Base-by-base conservation (phyloP, 257 asterid genomes). In the Fraxinus quadrangulata region DNA sequence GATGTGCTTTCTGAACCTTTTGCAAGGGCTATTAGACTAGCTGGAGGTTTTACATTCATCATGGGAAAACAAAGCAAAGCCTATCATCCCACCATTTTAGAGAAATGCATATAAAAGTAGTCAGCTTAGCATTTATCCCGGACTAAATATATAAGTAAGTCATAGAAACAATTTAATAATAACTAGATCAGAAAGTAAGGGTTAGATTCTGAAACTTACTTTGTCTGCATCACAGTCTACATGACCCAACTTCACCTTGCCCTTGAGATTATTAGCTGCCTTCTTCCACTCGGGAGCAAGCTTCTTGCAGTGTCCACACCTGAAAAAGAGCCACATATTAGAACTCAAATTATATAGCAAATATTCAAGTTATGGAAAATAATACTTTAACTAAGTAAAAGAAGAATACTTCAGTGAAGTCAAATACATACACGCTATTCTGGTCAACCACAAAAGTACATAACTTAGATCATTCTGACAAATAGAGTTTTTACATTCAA, bases 251-350 rank as follows among this genome's bases (percentile, higher is more conserved):
- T 92, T 96, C 87, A 87, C 98, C 82, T 96, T 94, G 81, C 97
- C 98, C 89, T 90, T 85, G 70, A 93, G 94, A 84, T 82, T 92
- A 76, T 83, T 92, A 77, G 99, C 92, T 84, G 98, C 99, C 87
- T 87, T 96, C 89, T 89, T 93, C 98, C 99, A 96, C 87, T 96
- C 99, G 42, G 98, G 98, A 83, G 98, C 99, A 73, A 96, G 97
- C 80, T 87, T 93, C 88, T 96, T 93, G 90, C 99, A 96, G 88
- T 96, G 99, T 40, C 98, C 99, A 79, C 99, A 96, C 98, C 99
- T 94, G 82, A 78, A 79, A 45, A 34, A 59, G 12, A 76, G 6
- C 61, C 61, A 47, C 24, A 49, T 30, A 42, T 45, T 24, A 75
- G 28, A 71, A 80, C 74, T 12, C 65, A 47, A 13, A 42, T 4